Evolutionary conservation across 768 basidiomycete genomes (phyloP).

Genomic region (Tulasnella sp.): DNA sequence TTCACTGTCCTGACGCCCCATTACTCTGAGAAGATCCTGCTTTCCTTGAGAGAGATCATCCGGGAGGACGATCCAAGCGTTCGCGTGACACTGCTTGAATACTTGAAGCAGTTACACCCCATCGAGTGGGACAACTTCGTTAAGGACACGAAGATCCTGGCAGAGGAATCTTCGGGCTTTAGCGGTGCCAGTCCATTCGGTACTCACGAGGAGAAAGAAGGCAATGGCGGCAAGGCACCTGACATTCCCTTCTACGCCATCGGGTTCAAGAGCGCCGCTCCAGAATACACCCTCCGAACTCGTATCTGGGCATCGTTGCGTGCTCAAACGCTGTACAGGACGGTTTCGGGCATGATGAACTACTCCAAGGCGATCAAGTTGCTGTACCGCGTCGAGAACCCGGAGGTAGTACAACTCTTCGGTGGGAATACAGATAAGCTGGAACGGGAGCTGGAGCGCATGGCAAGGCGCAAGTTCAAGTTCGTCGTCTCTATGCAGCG

Average conservation of each 20-base stretch:
- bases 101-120: slow-evolving; percentile 95
- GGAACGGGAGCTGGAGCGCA: slow-evolving; percentile 91
- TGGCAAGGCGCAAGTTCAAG: slow-evolving; percentile 98
- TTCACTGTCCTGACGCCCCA: slow-evolving; percentile 98
- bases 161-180: slow-evolving; percentile 85
- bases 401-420: slow-evolving; percentile 93
- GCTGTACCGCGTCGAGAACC: slow-evolving; percentile 98
- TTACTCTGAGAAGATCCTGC: slow-evolving; percentile 97
- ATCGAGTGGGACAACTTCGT: slow-evolving; percentile 99
- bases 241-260: slow-evolving; percentile 97
- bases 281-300: slow-evolving; percentile 95
- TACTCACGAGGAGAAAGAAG: slow-evolving; percentile 65
- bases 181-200: slow-evolving; percentile 63
- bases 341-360: slow-evolving; percentile 99
- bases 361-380: slow-evolving; percentile 99
- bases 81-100: slow-evolving; percentile 92
- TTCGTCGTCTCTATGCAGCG: slow-evolving; percentile 99
- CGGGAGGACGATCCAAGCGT: slow-evolving; percentile 96
- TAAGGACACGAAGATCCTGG: slow-evolving; percentile 97
- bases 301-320: slow-evolving; percentile 99
- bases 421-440: slow-evolving; percentile 96
- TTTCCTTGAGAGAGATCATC: slow-evolving; percentile 96
- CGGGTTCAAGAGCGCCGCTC: slow-evolving; percentile 97
- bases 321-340: slow-evolving; percentile 96
- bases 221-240: slow-evolving; percentile 57